Base-by-base conservation (phyloP, 2,329 filamentous ascomycete genomes). In the Thielaviopsis punctulata region DNA sequence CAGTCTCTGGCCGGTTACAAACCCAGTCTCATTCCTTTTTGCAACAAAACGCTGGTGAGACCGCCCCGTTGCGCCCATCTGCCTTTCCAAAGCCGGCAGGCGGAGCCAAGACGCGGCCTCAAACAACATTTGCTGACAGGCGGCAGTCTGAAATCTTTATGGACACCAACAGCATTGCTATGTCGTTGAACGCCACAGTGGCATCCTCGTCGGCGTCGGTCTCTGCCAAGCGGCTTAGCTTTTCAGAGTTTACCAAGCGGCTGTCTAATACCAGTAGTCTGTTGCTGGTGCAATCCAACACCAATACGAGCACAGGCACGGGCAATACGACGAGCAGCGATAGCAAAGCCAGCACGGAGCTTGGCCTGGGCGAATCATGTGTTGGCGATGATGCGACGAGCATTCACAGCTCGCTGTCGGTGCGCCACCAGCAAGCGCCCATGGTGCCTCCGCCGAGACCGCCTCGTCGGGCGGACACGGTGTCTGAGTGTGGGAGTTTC, bases 191-290 rank as follows among this genome's bases (percentile, higher is more conserved):
- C 8, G 15, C 27, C 7, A 39, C 19, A 10, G 48, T 18, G 19
- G 39, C 15, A 27, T n/a, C 22, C 23, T 41, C 15, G 33, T 41
- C 36, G 36, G 36, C 36, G 13, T 41, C 36, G 18, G 51, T 44
- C 48, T 77, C 73, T 60, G 65, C 66, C 46, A 80, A 79, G 65
- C 69, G 75, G 55, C 69, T 78, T 52, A 79, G 74, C 65, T 78
- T 81, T 57, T 74, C 70, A 58, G 77, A 82, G 51, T 77, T 79
- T 56, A 73, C 75, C 46, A 77, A 75, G 61, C 68, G 75, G 56
- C 62, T 81, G 51, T 80, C 75, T 58, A 79, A 73, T 61, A 79
- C 75, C 49, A 79, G 74, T 60, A 79, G 73, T 62, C 64, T 79
- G 60, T 66, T 81, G 51, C 67, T 80, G 45, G 69, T 78, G 52